phyloP scores from a whole-genome alignment of 2,329 filamentous ascomycete species.

The Botrytis cinerea region DNA sequence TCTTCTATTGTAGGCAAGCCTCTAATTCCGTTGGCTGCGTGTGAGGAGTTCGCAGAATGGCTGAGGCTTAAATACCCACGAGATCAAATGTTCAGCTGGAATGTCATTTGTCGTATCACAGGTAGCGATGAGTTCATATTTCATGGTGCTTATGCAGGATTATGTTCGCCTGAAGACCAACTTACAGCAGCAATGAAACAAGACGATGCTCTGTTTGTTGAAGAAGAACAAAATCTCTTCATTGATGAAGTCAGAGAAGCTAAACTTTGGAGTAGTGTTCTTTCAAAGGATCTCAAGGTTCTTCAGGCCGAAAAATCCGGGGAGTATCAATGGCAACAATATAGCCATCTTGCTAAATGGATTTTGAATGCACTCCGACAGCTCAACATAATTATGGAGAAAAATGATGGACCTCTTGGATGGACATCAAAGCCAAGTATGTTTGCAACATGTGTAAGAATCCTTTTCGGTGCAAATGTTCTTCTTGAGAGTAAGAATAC shows the following conservation, averaged over 20 bases:
- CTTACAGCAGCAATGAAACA: constrained; percentile 51
- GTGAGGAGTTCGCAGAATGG: constrained; percentile 26
- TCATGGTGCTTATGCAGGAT: constrained; percentile 21
- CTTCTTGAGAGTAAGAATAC: background rate
- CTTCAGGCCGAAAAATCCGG: background rate
- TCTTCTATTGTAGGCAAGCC: constrained; percentile 50
- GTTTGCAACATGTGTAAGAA: constrained; percentile 59
- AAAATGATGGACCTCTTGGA: constrained; percentile 67
- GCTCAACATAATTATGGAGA: constrained; percentile 33
- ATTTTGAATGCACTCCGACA: constrained; percentile 37
- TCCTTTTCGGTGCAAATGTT: constrained; percentile 44
- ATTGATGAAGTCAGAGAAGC: constrained; percentile 78
- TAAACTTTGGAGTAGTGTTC: constrained; percentile 61
- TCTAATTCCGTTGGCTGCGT: constrained; percentile 39
- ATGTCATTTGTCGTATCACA: constrained; percentile 32
- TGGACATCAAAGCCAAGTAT: constrained; percentile 70
- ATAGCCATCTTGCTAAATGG: constrained; percentile 48
- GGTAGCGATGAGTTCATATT: constrained; percentile 25
- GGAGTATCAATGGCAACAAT: constrained; percentile 1
- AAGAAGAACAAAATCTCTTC: constrained; percentile 95
- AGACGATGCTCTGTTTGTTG: constrained; percentile 74
- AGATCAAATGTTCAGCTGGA: constrained; percentile 21
- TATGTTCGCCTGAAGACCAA: constrained; percentile 44
- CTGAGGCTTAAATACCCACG: constrained; percentile 22
- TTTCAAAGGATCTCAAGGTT: constrained; percentile 31